A percentile compares a stretch with the other conserved stretches of the same genome.
These are phyloP conservation scores for Darksidea phi DNA, from an alignment of 495 filamentous ascomycete species.

Conservation along the genomic window DNA sequence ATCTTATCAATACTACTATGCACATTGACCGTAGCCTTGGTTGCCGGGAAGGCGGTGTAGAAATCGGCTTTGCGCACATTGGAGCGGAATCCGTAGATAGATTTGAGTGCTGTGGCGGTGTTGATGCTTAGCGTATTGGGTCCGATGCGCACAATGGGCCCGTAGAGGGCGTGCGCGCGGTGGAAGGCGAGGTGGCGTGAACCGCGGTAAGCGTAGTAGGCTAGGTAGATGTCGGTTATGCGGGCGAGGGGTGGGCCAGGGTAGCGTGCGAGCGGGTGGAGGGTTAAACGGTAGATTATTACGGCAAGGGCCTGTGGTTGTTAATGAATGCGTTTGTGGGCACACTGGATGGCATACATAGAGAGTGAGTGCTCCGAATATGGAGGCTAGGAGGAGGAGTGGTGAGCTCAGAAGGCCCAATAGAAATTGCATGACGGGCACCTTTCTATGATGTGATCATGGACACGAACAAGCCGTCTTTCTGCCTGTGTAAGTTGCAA, in stretches of 20 bases:
- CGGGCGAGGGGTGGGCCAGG: slow-evolving; percentile 37
- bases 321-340: background rate
- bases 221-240: slow-evolving; percentile 35
- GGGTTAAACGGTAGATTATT: slow-evolving; percentile 34
- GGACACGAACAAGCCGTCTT: too few relatives aligned
- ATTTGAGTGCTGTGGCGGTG: slow-evolving; percentile 55
- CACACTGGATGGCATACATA: slow-evolving; percentile 13
- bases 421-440: slow-evolving; percentile 15
- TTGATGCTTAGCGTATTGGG: slow-evolving; percentile 63
- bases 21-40: slow-evolving; percentile 56
- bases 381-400: slow-evolving; percentile 12
- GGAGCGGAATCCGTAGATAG: slow-evolving; percentile 60
- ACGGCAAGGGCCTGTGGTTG: slow-evolving; percentile 6
- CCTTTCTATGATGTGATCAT: too few relatives aligned
- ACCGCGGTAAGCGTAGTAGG: slow-evolving; percentile 38
- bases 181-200: slow-evolving; percentile 33
- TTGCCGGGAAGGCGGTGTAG: slow-evolving; percentile 61
- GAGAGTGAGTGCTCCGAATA: slow-evolving; percentile 10
- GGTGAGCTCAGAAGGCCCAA: slow-evolving; percentile 12
- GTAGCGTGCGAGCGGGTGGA: slow-evolving; percentile 40
- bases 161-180: slow-evolving; percentile 33
- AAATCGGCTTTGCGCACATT: slow-evolving; percentile 65
- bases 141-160: slow-evolving; percentile 56
- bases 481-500: too few relatives aligned
- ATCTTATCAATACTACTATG: slow-evolving; percentile 60